Evolutionary conservation across 1,284 basidiomycete species (phyloP), one percentile per base, ranked within the genome.

Genomic region (Ceratobasidium sp.): DNA sequence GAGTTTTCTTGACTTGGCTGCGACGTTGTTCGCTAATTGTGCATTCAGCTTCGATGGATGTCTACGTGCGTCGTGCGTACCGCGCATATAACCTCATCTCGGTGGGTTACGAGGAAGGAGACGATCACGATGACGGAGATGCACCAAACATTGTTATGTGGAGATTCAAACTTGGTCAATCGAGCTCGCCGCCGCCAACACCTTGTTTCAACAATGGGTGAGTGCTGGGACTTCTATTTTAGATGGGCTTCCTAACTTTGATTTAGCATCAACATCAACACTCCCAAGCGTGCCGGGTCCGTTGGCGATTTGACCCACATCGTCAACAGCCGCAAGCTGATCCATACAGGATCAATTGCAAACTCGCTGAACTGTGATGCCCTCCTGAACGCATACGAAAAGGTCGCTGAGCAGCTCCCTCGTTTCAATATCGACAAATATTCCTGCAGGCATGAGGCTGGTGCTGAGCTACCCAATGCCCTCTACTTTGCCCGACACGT

Each of bases 21-120:
- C 23, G 30, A 3, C 3, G 6, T 52, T 50, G 26, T 18, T 32
- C 32, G 14, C 64, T 62, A 48, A 71, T 60, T n/a, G 26, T 62
- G 58, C 52, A 69, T 41, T 74, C 28, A 93, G 97, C 97, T 78
- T 91, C 97, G 9, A 89, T 98, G 71, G 96, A 98, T 82, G 96
- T 97, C 43, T 99, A 99, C 80, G 89, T 99, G 71, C 90, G 96
- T 71, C 92, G 95, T 75, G 96, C 95, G 8, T 99, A 99, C 84
- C 91, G 93, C 77, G 96, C 96, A 16, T 99, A 99, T 83, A 92
- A 90, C 57, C 83, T 99, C 58, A 84, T 97, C 72, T 92, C 93
- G 53, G 88, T 99, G 76, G 96, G 98, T 81, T 97, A 97, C 79
- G 94, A 97, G 78, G 92, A 94, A 78, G 94, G 92, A 10, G 92